These are phyloP conservation scores for Coprinopsis sp. DNA, from an alignment of 768 basidiomycete species.

Conservation along the genomic window DNA sequence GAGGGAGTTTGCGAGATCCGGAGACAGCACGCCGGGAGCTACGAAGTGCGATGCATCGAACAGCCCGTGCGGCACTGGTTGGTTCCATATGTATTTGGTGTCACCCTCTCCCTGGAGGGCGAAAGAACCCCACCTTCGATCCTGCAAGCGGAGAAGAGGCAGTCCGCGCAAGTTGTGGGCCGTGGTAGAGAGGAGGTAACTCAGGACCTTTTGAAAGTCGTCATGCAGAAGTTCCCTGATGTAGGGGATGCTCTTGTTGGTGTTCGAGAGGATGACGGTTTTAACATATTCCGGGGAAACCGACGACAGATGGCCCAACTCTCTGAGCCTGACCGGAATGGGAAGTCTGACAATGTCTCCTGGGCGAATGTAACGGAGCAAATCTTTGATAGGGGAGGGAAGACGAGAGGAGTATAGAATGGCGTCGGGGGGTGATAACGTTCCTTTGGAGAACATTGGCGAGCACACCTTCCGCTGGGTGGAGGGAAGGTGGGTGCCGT, in stretches of 20 bases:
- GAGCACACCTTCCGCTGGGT: not conserved
- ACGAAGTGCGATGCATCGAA: not conserved
- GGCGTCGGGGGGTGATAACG: not conserved
- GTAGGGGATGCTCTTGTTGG: not conserved
- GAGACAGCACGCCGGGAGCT: not conserved
- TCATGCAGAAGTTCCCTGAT: not conserved
- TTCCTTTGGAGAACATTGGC: not conserved
- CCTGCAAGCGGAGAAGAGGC: slow-evolving; percentile 1
- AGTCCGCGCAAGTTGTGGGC: not conserved
- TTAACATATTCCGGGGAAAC: not conserved
- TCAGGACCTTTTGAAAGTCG: not conserved
- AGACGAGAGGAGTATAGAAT: not conserved
- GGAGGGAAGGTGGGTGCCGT: not conserved
- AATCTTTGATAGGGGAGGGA: not conserved
- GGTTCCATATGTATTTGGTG: slow-evolving; percentile 1
- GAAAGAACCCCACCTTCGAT: not conserved
- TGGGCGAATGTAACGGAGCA: not conserved
- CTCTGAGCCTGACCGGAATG: not conserved
- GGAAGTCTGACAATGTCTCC: not conserved
- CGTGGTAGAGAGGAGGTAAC: not conserved
- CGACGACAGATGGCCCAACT: no score
- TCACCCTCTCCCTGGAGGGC: slow-evolving; percentile 25
- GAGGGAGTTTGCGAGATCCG: not conserved
- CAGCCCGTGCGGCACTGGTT: not conserved
- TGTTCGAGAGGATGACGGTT: not conserved